Conservation (phyloP, 2,329 filamentous ascomycete species). For the Waltergamsia citrina region DNA sequence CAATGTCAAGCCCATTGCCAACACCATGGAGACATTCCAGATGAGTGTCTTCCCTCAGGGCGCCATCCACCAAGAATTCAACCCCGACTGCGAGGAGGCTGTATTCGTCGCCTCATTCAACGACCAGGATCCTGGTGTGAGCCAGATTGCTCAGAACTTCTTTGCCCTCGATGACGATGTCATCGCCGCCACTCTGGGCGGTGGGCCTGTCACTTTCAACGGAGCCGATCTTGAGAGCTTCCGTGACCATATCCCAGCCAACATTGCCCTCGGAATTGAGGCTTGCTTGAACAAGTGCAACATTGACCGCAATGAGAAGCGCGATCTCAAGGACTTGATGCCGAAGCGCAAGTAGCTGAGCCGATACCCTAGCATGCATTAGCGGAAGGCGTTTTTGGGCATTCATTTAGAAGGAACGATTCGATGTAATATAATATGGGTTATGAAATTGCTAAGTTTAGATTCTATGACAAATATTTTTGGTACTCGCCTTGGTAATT, state of each 20-base stretch:
- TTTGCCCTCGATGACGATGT: slow-evolving; percentile 5
- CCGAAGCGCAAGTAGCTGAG: no score
- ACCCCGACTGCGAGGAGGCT: slow-evolving; percentile 30
- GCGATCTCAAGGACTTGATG: slow-evolving; percentile 14
- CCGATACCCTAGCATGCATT: no score
- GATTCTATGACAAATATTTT: no score
- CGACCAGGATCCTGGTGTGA: slow-evolving; percentile 27
- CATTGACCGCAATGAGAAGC: slow-evolving; percentile 24
- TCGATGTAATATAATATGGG: no score
- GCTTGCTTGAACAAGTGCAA: slow-evolving; percentile 38
- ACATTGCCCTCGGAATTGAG: slow-evolving; percentile 41
- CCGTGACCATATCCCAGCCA: slow-evolving; percentile 30
- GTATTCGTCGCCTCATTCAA: slow-evolving; percentile 32
- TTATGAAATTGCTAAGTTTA: no score
- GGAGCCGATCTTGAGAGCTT: slow-evolving; percentile 30
- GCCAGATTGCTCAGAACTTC: slow-evolving; percentile 22
- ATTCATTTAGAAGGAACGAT: no score
- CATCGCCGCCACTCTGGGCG: slow-evolving; percentile 24
- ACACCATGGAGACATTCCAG: slow-evolving; percentile 1
- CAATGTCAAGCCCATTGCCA: not conserved
- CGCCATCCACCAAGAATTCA: slow-evolving; percentile 32
- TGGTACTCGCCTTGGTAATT: no score
- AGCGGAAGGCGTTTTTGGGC: no score
- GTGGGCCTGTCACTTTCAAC: slow-evolving; percentile 22
- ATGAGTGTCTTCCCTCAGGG: slow-evolving; percentile 27